phyloP scores from a whole-genome alignment of 345 rosid species.

The Populus davidiana region DNA sequence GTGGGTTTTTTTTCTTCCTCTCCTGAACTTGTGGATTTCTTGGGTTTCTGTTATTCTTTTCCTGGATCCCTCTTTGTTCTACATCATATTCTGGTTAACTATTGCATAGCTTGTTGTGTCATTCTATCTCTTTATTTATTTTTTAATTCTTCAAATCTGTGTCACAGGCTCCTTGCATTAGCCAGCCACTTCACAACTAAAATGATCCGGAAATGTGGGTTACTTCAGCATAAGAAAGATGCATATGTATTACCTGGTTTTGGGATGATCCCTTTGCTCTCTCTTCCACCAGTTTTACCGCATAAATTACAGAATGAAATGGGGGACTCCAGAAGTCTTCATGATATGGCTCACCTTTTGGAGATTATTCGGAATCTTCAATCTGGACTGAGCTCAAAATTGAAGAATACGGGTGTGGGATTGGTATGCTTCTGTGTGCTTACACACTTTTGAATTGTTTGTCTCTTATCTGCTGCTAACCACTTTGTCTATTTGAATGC shows the following conservation, averaged over 20 bases:
- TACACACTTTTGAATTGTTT: conserved; percentile 1
- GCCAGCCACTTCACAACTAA: conserved; percentile 78
- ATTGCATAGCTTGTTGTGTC: background rate
- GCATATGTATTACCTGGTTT: conserved; percentile 36
- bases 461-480: conserved; percentile 13
- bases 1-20: background rate
- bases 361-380: conserved; percentile 82
- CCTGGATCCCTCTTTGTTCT: background rate
- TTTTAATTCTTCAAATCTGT: conserved; percentile 20
- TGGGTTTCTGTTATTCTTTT: background rate
- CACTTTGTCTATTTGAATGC: conserved; percentile 12
- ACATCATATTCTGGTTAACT: background rate
- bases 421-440: conserved; percentile 41
- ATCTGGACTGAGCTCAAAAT: conserved; percentile 54
- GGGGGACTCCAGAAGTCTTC: conserved; percentile 50
- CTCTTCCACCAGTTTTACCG: conserved; percentile 50
- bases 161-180: conserved; percentile 72
- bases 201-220: conserved; percentile 72
- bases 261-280: conserved; percentile 34
- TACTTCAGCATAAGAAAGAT: conserved; percentile 53
- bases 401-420: conserved; percentile 67
- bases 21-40: too few relatives aligned
- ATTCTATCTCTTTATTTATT: background rate
- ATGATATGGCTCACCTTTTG: conserved; percentile 75
- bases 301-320: conserved; percentile 37